phyloP scores from a whole-genome alignment of 2,329 filamentous ascomycete genomes.

The Xylaria hypoxylon region DNA sequence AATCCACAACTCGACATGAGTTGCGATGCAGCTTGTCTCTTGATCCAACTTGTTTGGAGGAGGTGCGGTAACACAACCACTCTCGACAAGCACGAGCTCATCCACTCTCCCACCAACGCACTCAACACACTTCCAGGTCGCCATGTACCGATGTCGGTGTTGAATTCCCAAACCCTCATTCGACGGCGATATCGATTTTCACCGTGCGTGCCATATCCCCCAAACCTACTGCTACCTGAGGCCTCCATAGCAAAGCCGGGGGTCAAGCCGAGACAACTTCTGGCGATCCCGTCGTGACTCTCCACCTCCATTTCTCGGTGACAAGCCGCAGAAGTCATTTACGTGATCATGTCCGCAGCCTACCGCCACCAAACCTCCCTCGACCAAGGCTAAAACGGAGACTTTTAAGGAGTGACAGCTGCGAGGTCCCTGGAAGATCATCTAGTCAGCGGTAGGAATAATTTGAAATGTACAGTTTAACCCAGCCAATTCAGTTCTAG shows the following conservation, averaged over 20 bases:
- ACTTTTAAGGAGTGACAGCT: conserved; percentile 48
- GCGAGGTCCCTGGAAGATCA: conserved; percentile 45
- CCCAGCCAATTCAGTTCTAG: no score
- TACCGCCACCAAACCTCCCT: conserved; percentile 47
- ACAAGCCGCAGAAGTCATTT: conserved; percentile 51
- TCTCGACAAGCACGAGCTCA: conserved; percentile 50
- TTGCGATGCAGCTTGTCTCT: no score
- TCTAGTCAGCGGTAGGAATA: conserved; percentile 47
- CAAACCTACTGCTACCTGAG: conserved; percentile 48
- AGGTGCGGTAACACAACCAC: conserved; percentile 29
- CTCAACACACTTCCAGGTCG: conserved; percentile 51
- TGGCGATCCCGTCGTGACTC: conserved; percentile 20
- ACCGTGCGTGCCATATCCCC: conserved; percentile 50
- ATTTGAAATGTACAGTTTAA: no score
- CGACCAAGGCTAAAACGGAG: conserved; percentile 47
- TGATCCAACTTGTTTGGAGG: not conserved
- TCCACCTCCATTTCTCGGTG: conserved; percentile 41
- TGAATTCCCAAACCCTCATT: conserved; percentile 49
- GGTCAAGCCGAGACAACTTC: conserved; percentile 39
- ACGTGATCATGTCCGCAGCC: conserved; percentile 52
- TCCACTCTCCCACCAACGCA: conserved; percentile 49
- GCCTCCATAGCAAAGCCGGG: conserved; percentile 50
- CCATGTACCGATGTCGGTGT: conserved; percentile 42
- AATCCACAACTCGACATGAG: no score
- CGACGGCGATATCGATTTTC: conserved; percentile 47